Base-by-base conservation (phyloP, 305 asterid genomes). In the Fraxinus ornus region DNA sequence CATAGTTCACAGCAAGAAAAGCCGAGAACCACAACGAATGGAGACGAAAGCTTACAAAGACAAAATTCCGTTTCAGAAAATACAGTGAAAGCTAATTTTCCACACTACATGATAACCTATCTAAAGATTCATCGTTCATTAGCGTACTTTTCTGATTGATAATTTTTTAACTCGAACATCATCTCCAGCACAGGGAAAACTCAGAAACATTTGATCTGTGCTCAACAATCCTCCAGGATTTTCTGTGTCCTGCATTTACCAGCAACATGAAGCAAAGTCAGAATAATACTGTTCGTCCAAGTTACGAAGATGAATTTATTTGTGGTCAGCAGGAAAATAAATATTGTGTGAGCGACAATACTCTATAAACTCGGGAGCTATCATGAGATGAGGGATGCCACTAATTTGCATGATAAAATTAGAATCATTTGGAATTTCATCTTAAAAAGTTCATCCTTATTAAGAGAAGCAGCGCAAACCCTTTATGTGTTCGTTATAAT, bases 41-140 rank as follows among this genome's bases (percentile, higher is more conserved):
- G 85, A 32, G 41, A 30, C 12, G 24, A 33, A 15, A 71, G 76
- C 64, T 82, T 79, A 33, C 52, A 15, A 66, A 49, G 76, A 44
- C 87, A 64, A 81, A 84, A 79, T 66, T 78, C 74, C 74, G 41
- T 70, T 64, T 72, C 80, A 79, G 71, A 80, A 79, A 75, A 81
- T 52, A 73, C 75, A 73, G 30, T 70, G 41, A 35, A 33, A 22
- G 5, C 64, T 44, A 35, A 19, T 62, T 71, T 72, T 62, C 78
- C 78, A 47, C 76, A 79, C 78, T 73, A 33, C 30, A 21, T 66
- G 47, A 64, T 75, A 30, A 39, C 79, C 84, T 55, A 49, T 9
- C 76, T 55, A 68, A 68, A 28, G 75, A 30, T 68, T 12, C 37
- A 10, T 1, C 28, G 37, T 30, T 68, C 75, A 28, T 28, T 68